Evolutionary conservation across 2,329 filamentous ascomycete species (phyloP).

Genomic region (Exophiala phaeomuriformis): DNA sequence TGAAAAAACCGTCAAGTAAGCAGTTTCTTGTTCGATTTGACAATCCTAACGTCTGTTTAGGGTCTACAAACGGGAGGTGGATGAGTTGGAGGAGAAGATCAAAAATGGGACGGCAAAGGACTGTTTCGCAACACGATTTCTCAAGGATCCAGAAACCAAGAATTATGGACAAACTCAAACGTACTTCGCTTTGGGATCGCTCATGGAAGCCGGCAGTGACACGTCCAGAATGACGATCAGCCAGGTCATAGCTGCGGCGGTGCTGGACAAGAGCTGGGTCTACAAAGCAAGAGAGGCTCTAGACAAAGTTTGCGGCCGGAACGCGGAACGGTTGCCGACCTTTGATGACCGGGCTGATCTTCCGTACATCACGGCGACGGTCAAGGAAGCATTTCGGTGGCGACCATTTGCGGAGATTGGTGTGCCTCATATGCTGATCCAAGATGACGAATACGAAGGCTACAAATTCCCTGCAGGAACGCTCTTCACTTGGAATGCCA

Average conservation of each 20-base stretch:
- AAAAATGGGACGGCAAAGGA: constrained; percentile 32
- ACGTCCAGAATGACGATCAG: constrained; percentile 44
- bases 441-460: constrained; percentile 34
- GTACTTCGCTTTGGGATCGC: constrained; percentile 34
- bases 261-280: constrained; percentile 42
- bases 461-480: constrained; percentile 46
- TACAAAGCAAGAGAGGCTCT: constrained; percentile 39
- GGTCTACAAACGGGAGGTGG: constrained; percentile 27
- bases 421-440: constrained; percentile 31
- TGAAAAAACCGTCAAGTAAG: neutral
- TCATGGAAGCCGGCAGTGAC: constrained; percentile 46
- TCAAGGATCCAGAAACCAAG: constrained; percentile 29
- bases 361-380: constrained; percentile 32
- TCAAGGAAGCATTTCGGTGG: constrained; percentile 34
- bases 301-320: constrained; percentile 33
- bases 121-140: constrained; percentile 33
- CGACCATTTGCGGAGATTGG: constrained; percentile 35
- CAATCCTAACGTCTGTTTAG: constrained; percentile 23
- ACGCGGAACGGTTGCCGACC: constrained; percentile 29
- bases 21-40: constrained; percentile 3
- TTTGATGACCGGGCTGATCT: constrained; percentile 30
- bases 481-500: constrained; percentile 41
- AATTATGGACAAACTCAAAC: constrained; percentile 35
- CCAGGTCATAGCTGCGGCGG: constrained; percentile 44
- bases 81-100: constrained; percentile 22